Evolutionary conservation across 2,329 filamentous ascomycete genomes (phyloP), one percentile per base, ranked within the genome.

Genomic region (Colletotrichum tropicale): DNA sequence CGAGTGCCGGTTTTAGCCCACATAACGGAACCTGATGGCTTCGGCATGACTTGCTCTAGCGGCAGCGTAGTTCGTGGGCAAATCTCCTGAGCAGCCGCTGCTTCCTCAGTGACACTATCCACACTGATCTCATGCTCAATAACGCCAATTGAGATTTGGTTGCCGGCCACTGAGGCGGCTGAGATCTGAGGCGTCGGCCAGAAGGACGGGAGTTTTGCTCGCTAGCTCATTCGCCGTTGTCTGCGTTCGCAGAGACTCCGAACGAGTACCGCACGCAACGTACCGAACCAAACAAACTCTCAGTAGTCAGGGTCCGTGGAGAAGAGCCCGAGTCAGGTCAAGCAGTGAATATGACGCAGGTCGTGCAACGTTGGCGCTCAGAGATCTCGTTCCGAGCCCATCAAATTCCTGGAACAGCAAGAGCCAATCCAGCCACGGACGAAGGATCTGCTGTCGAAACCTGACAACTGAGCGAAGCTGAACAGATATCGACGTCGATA

Each of bases 291-390:
- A 61, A 28, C 28, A 71, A 69, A 12, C 48, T 36, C 61, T 28
- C 21, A 26, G 34, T 30, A 36, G 48, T 60, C 32, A 26, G 36
- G 62, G 55, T 43, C 55, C 72, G 61, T 61, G 72, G 48, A 71
- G 68, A 38, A 62, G 48, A 55, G 38, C 58, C 55, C 43, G 73
- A 75, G 73, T 75, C 73, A 75, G 56, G 62, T 48, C 38, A 28
- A 64, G n/a, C 70, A 62, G 56, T 73, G 64, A 26, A 75, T 32
- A 73, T 75, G 73, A 75, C 73, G 73, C 73, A 75, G 70, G 10
- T 36, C 15, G 30, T 64, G 62, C 72, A 28, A 66, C 62, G 52
- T 30, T 9, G 18, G 56, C 43, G 32, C 69, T 67, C 38, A 10
- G 32, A 28, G 56, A 73, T 68, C 58, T 75, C 62, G 64, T 62